These are phyloP conservation scores for Cardamine occulta DNA, from an alignment of 345 rosid genomes.

Conservation along the genomic window DNA sequence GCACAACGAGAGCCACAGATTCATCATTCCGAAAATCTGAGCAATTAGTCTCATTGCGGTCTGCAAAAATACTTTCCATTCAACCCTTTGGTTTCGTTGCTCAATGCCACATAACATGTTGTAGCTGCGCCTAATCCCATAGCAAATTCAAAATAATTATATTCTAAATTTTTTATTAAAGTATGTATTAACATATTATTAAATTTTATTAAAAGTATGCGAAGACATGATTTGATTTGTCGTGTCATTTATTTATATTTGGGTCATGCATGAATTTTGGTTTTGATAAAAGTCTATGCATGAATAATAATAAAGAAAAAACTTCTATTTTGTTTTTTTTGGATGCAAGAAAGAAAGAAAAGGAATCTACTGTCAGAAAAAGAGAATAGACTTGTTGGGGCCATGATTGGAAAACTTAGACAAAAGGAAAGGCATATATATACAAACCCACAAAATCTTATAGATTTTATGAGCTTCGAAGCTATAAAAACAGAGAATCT, in stretches of 20 bases:
- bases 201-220: neutral
- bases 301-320: constrained; percentile 23
- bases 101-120: constrained; percentile 87
- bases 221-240: neutral
- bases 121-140: constrained; percentile 78
- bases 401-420: constrained; percentile 18
- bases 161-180: too few relatives aligned
- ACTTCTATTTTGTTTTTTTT: neutral
- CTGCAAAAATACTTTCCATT: constrained; percentile 86
- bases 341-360: neutral
- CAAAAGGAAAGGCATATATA: constrained; percentile 8
- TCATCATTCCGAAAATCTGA: constrained; percentile 82
- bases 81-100: constrained; percentile 58
- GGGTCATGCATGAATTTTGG: neutral
- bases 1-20: constrained; percentile 63
- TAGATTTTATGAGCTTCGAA: constrained; percentile 82
- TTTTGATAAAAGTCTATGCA: neutral
- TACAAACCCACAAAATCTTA: constrained; percentile 51
- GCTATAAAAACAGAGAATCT: constrained; percentile 93
- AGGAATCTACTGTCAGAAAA: constrained; percentile 19
- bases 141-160: neutral
- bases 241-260: neutral
- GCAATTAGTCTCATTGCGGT: constrained; percentile 75
- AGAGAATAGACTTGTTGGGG: constrained; percentile 13
- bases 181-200: too few relatives aligned